Percentiles rank a stretch among this genome's conserved stretches.
Evolutionary conservation across 2,329 filamentous ascomycete genomes (phyloP).

Genomic region (Fusarium dimerum): DNA sequence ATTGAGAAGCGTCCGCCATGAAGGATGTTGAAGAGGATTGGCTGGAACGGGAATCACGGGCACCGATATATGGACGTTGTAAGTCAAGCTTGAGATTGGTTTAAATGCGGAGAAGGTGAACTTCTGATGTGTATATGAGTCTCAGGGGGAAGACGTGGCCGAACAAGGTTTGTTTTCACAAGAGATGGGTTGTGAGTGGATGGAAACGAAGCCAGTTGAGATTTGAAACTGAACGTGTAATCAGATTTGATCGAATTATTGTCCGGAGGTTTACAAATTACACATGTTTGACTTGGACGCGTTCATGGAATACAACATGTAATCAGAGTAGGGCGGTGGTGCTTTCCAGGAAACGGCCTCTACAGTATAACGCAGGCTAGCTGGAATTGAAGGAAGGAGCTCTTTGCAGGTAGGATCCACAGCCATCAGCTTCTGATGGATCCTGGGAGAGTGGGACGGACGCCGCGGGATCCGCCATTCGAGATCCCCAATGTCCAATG

Average conservation of each 20-base stretch:
- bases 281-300: too few species aligned
- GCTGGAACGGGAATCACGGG: not conserved
- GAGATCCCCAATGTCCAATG: too few species aligned
- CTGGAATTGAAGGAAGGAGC: not conserved
- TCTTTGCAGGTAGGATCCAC: too few species aligned
- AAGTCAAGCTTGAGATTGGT: not conserved
- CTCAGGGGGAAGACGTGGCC: not conserved
- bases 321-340: too few species aligned
- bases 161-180: too few species aligned
- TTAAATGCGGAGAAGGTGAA: not conserved
- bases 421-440: too few species aligned
- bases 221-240: constrained; percentile 20
- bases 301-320: too few species aligned
- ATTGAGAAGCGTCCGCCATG: constrained; percentile 19
- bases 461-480: not conserved
- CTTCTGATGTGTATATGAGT: not conserved
- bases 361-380: not conserved
- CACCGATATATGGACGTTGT: not conserved
- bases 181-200: not conserved
- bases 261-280: too few species aligned
- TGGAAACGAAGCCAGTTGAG: constrained; percentile 3
- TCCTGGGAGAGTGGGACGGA: too few species aligned
- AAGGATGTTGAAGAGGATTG: not conserved
- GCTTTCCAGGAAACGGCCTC: not conserved
- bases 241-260: too few species aligned